Percentiles rank a stretch among this genome's conserved stretches.
phyloP scores from a whole-genome alignment of 2,329 filamentous ascomycete species.

The Coleophoma eucalyptorum region DNA sequence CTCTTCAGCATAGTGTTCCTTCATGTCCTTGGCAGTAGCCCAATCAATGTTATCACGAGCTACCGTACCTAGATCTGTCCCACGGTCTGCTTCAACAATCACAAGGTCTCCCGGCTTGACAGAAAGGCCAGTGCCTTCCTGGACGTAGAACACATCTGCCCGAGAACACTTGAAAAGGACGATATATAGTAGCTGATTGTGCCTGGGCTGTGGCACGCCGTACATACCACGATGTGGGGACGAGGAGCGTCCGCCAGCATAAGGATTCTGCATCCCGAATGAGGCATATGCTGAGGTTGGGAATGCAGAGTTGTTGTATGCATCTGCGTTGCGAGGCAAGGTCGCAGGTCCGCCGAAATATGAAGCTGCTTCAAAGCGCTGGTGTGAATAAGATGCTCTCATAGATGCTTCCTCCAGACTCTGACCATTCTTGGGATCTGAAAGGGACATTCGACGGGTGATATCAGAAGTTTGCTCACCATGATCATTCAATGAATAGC shows the following conservation, averaged over 20 bases:
- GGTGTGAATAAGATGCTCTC: conserved; percentile 14
- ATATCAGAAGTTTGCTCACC: conserved; percentile 22
- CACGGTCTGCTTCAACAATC: conserved; percentile 95
- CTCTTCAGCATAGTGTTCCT: conserved; percentile 88
- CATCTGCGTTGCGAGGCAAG: conserved; percentile 15
- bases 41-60: conserved; percentile 84
- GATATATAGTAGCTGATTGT: conserved; percentile 75
- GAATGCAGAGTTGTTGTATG: conserved; percentile 15
- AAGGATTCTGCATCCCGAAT: conserved; percentile 19
- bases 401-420: conserved; percentile 10
- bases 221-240: conserved; percentile 63
- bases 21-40: conserved; percentile 81
- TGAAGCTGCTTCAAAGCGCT: conserved; percentile 20
- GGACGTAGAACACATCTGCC: conserved; percentile 94
- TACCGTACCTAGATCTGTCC: conserved; percentile 92
- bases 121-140: conserved; percentile 88
- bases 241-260: conserved; percentile 37
- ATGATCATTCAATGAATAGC: conserved; percentile 27
- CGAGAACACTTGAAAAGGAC: conserved; percentile 96
- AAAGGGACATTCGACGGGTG: conserved; percentile 10
- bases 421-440: conserved; percentile 8
- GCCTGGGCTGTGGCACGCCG: conserved; percentile 54
- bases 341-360: conserved; percentile 26
- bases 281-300: conserved; percentile 14
- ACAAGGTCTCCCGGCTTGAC: conserved; percentile 91